These are phyloP conservation scores for Fomitiporia mediterranea DNA, from an alignment of 1,284 basidiomycete species.

Conservation along the genomic window DNA sequence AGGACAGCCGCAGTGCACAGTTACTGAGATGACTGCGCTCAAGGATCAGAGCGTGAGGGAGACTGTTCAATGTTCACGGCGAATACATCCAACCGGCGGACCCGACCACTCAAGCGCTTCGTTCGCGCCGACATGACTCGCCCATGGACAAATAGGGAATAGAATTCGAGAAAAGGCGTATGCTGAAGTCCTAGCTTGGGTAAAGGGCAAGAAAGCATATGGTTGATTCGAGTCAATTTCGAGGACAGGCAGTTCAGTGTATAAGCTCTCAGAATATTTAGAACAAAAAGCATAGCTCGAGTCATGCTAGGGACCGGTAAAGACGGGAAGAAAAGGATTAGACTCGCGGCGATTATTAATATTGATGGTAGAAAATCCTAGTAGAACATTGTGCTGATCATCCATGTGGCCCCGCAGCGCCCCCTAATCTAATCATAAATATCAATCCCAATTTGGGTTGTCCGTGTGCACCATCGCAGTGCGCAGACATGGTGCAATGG, in stretches of 20 bases:
- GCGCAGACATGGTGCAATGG: no score
- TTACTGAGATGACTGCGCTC: not conserved
- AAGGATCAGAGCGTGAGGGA: not conserved
- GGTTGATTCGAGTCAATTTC: not conserved
- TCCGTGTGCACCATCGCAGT: not conserved
- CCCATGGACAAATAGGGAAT: not conserved
- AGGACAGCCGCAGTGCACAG: not conserved
- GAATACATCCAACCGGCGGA: not conserved
- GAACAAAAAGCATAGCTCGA: not conserved
- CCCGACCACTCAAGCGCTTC: not conserved
- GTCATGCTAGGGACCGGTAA: not conserved
- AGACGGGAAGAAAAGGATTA: not conserved
- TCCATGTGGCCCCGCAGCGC: not conserved
- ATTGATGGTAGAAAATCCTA: not conserved
- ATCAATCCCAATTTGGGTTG: not conserved
- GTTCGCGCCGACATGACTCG: not conserved
- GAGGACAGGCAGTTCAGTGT: not conserved
- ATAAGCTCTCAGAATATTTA: not conserved
- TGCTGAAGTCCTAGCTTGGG: not conserved
- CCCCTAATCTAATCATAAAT: not conserved
- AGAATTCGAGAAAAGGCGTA: not conserved
- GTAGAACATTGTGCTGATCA: not conserved
- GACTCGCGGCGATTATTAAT: not conserved
- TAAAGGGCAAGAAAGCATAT: not conserved
- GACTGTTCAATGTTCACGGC: not conserved